These are phyloP conservation scores for Eremothecium gossypii DNA, from an alignment of 1,139 yeast species.

Conservation along the genomic window DNA sequence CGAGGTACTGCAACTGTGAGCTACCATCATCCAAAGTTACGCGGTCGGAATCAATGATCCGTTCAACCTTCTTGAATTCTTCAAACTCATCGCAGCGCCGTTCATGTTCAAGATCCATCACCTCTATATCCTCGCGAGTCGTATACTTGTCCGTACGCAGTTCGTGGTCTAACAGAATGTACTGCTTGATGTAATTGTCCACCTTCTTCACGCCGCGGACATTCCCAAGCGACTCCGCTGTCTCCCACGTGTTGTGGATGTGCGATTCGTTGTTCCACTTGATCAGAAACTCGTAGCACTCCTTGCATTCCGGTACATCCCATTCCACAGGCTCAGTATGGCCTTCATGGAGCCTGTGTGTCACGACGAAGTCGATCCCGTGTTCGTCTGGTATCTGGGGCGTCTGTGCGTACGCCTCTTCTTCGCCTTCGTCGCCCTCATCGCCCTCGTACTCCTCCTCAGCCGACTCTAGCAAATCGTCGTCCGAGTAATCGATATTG, in stretches of 20 bases:
- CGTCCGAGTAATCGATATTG: conserved; percentile 63
- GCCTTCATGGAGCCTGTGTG: conserved; percentile 28
- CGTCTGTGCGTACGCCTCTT: conserved; percentile 24
- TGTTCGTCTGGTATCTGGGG: conserved; percentile 24
- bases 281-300: conserved; percentile 53
- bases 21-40: conserved; percentile 51
- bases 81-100: conserved; percentile 73
- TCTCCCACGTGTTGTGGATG: conserved; percentile 92
- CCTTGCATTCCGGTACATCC: conserved; percentile 44
- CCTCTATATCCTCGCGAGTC: conserved; percentile 83
- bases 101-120: conserved; percentile 86
- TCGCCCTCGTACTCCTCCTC: conserved; percentile 30
- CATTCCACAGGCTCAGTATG: conserved; percentile 29
- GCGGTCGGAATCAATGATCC: conserved; percentile 83
- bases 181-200: conserved; percentile 82
- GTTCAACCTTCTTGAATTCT: conserved; percentile 78
- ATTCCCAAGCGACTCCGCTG: conserved; percentile 43
- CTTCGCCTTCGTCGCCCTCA: conserved; percentile 24
- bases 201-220: conserved; percentile 71
- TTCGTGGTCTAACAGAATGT: conserved; percentile 62
- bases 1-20: conserved; percentile 67
- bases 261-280: conserved; percentile 90
- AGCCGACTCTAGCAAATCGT: conserved; percentile 49
- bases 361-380: conserved; percentile 34
- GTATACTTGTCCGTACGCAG: conserved; percentile 70